These are phyloP conservation scores for Hirsutella rhossiliensis DNA, from an alignment of 2,329 filamentous ascomycete genomes.

Conservation along the genomic window DNA sequence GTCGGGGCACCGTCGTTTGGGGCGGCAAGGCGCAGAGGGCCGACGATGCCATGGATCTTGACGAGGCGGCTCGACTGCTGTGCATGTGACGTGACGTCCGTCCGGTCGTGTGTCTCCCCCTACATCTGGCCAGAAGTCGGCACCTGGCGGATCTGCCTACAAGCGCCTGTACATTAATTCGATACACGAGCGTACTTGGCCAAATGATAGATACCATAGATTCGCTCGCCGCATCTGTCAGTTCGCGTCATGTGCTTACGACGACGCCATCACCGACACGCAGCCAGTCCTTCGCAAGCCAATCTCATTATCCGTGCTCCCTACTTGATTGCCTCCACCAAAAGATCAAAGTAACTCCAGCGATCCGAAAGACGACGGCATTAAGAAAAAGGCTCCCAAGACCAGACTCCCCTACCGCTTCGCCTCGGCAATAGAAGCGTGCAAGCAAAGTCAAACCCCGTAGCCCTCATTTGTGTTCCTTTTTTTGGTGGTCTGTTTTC, in stretches of 20 bases:
- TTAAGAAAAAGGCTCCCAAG: too few species aligned
- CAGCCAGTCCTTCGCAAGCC: background rate
- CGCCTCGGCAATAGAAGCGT: background rate
- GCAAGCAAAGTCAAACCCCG: background rate
- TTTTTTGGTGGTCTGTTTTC: too few species aligned
- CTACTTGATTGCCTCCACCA: too few species aligned
- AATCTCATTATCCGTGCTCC: conserved; percentile 4
- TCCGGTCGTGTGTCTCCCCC: background rate
- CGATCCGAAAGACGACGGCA: too few species aligned
- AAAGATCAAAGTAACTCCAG: too few species aligned
- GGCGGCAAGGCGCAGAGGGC: conserved; percentile 33
- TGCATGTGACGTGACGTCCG: conserved; percentile 3
- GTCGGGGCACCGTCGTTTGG: conserved; percentile 36
- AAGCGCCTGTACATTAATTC: too few species aligned
- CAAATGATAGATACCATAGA: too few species aligned
- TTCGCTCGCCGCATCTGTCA: background rate
- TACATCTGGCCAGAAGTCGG: too few species aligned
- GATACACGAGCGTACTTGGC: too few species aligned
- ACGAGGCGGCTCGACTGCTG: conserved; percentile 30
- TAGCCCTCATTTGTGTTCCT: too few species aligned
- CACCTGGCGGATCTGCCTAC: too few species aligned
- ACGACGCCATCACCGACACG: background rate
- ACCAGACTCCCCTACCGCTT: too few species aligned
- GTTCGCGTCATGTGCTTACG: background rate
- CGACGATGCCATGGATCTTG: conserved; percentile 42